Percentiles rank a stretch among this genome's conserved stretches.
phyloP scores from a whole-genome alignment of 169 alveolate species.

The Besnoitia besnoiti region DNA sequence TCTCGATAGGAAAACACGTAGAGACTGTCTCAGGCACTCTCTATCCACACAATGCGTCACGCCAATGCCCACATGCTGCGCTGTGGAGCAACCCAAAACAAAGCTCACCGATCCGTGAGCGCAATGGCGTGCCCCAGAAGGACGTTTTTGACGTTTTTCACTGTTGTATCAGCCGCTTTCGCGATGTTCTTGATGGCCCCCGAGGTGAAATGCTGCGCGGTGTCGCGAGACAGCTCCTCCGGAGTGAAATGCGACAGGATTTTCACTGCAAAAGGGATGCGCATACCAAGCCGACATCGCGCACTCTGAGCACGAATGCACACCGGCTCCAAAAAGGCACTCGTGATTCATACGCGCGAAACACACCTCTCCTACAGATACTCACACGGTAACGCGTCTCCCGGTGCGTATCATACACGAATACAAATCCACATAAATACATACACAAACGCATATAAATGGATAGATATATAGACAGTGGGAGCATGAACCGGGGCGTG shows the following conservation, averaged over 20 bases:
- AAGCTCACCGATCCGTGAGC: constrained; percentile 23
- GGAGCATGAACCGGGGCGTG: not conserved
- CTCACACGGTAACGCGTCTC: too few relatives aligned
- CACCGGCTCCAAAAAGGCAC: too few relatives aligned
- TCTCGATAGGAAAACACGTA: too few relatives aligned
- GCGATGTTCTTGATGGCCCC: constrained; percentile 27
- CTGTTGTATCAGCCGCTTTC: not conserved
- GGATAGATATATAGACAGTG: not conserved
- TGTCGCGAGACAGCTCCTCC: not conserved
- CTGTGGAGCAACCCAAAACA: too few relatives aligned
- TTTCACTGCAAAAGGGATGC: not conserved
- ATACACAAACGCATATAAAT: not conserved
- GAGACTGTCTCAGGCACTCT: too few relatives aligned
- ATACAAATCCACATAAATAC: not conserved
- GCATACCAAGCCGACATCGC: too few relatives aligned
- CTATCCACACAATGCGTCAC: too few relatives aligned
- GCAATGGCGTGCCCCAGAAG: constrained; percentile 24
- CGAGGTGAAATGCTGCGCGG: not conserved
- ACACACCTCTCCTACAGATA: too few relatives aligned
- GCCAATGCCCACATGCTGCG: too few relatives aligned
- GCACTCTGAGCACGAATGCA: too few relatives aligned
- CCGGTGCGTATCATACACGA: not conserved
- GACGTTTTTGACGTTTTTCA: constrained; percentile 1
- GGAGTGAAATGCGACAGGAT: constrained; percentile 12
- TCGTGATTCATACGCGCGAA: too few relatives aligned